These are phyloP conservation scores for Cetradonia linearis DNA, from an alignment of 495 filamentous ascomycete species.

Conservation along the genomic window DNA sequence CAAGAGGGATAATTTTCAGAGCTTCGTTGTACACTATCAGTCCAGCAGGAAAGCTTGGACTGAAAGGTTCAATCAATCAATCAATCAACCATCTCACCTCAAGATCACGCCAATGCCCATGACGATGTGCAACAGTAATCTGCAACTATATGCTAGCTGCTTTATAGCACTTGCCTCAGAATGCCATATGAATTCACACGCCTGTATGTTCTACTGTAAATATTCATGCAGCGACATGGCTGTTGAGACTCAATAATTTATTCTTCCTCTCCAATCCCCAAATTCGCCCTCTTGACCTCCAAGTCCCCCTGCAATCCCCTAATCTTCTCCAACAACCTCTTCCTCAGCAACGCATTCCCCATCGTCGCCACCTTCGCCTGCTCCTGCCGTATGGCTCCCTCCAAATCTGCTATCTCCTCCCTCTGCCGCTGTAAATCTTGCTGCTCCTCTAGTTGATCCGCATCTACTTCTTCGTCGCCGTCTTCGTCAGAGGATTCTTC, in stretches of 20 bases:
- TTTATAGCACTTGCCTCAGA: not conserved
- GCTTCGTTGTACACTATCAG: slow-evolving; percentile 12
- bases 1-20: not conserved
- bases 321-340: slow-evolving; percentile 41
- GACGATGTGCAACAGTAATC: not conserved
- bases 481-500: slow-evolving; percentile 39
- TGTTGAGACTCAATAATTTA: not conserved
- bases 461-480: slow-evolving; percentile 48
- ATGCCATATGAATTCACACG: not conserved
- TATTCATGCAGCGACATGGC: not conserved
- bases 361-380: slow-evolving; percentile 36
- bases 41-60: not conserved
- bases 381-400: slow-evolving; percentile 37
- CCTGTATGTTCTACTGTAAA: not conserved
- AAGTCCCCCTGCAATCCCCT: slow-evolving; percentile 40
- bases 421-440: slow-evolving; percentile 41
- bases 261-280: slow-evolving; percentile 34
- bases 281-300: slow-evolving; percentile 39
- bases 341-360: slow-evolving; percentile 39
- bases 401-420: slow-evolving; percentile 41
- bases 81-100: slow-evolving; percentile 16
- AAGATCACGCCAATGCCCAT: not conserved
- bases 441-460: slow-evolving; percentile 45
- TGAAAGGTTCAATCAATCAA: slow-evolving; percentile 13
- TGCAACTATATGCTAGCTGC: not conserved